Percentiles rank a stretch among this genome's conserved stretches.
Conservation (phyloP, 2,329 filamentous ascomycete genomes). For the Fusarium oxysporum region DNA sequence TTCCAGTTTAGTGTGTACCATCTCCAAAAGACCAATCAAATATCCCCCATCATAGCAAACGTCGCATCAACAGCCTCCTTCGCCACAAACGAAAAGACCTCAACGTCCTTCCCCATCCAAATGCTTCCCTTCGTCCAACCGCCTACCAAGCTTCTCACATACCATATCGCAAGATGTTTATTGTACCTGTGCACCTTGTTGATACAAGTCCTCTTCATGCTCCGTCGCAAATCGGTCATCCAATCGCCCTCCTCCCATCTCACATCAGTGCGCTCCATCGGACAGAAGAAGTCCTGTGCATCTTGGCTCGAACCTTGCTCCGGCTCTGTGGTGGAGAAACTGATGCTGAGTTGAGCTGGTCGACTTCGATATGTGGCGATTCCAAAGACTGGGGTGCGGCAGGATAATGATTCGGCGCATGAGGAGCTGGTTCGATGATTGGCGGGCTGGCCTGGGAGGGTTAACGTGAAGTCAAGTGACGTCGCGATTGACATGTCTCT, state of each 20-base stretch:
- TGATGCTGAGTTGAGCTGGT: constrained; percentile 45
- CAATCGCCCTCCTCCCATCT: constrained; percentile 42
- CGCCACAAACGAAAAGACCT: constrained; percentile 41
- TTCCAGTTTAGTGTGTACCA: neutral
- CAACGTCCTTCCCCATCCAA: constrained; percentile 35
- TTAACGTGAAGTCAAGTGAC: neutral
- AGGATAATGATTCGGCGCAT: constrained; percentile 33
- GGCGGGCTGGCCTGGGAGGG: constrained; percentile 24
- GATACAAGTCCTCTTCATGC: constrained; percentile 41
- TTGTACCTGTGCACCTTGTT: constrained; percentile 47
- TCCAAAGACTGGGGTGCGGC: constrained; percentile 40
- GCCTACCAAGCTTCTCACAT: constrained; percentile 39
- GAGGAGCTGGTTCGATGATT: constrained; percentile 23
- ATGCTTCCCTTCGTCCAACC: constrained; percentile 45
- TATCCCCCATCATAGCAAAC: constrained; percentile 39
- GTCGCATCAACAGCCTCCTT: constrained; percentile 33
- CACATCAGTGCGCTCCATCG: constrained; percentile 45
- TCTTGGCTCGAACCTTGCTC: neutral
- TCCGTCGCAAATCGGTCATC: constrained; percentile 29
- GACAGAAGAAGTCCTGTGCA: constrained; percentile 40
- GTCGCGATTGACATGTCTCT: neutral
- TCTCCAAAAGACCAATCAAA: neutral
- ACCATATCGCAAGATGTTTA: constrained; percentile 50
- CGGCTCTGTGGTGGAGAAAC: constrained; percentile 44
- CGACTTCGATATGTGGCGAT: constrained; percentile 44